Percentiles rank a stretch among this genome's conserved stretches.
These are phyloP conservation scores for Aspergillus ruber DNA, from an alignment of 2,329 filamentous ascomycete genomes.

Conservation along the genomic window DNA sequence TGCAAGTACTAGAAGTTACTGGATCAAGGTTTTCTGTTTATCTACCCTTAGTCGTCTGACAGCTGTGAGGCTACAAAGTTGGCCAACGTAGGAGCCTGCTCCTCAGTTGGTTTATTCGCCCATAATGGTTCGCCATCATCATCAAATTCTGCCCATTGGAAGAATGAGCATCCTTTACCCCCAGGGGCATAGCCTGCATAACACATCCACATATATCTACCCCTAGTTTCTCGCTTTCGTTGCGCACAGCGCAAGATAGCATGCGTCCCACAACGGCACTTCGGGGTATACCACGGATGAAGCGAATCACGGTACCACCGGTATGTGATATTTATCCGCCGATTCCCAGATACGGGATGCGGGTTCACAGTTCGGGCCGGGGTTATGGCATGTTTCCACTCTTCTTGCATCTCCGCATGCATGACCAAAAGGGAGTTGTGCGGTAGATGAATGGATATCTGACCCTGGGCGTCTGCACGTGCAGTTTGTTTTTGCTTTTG, in stretches of 20 bases:
- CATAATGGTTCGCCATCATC: constrained; percentile 76
- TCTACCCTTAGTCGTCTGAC: not conserved
- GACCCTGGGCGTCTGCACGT: constrained; percentile 62
- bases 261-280: constrained; percentile 67
- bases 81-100: constrained; percentile 16
- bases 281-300: constrained; percentile 70
- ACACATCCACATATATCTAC: constrained; percentile 92
- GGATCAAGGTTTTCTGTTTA: not conserved
- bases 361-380: constrained; percentile 72
- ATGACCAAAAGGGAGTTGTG: constrained; percentile 92
- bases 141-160: constrained; percentile 81
- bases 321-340: constrained; percentile 90
- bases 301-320: constrained; percentile 73
- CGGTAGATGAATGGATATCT: constrained; percentile 86
- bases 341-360: constrained; percentile 73
- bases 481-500: constrained; percentile 17
- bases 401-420: constrained; percentile 97
- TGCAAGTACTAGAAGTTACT: not conserved
- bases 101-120: constrained; percentile 22
- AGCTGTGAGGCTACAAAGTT: constrained; percentile 18
- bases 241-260: constrained; percentile 70
- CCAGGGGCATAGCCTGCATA: constrained; percentile 52
- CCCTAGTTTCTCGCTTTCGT: constrained; percentile 66
- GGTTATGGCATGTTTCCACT: constrained; percentile 85
- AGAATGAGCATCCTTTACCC: constrained; percentile 62